These are phyloP conservation scores for Penicillium sp. DNA, from an alignment of 2,329 filamentous ascomycete species.

Conservation along the genomic window DNA sequence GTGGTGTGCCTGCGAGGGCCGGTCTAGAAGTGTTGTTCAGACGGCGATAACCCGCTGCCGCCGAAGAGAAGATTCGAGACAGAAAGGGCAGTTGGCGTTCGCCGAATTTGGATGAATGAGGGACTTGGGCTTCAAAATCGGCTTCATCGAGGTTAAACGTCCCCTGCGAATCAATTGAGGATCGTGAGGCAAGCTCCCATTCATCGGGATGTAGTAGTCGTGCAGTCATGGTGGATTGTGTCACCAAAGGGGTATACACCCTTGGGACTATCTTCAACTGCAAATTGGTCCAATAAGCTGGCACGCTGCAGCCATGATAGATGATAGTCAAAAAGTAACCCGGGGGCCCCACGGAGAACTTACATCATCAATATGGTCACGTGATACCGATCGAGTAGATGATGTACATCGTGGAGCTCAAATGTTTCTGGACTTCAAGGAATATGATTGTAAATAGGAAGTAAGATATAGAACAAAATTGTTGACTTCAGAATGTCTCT, in stretches of 20 bases:
- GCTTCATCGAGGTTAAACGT: slow-evolving; percentile 43
- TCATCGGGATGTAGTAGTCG: slow-evolving; percentile 42
- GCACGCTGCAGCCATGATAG: background rate
- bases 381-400: background rate
- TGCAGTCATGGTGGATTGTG: slow-evolving; percentile 31
- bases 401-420: background rate
- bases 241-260: slow-evolving; percentile 13
- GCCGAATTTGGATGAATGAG: slow-evolving; percentile 26
- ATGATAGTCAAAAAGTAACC: background rate
- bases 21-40: slow-evolving; percentile 27
- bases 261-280: slow-evolving; percentile 9
- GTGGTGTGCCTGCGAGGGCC: slow-evolving; percentile 20
- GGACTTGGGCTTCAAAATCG: slow-evolving; percentile 41
- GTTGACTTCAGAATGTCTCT: rapidly evolving
- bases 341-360: background rate
- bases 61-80: slow-evolving; percentile 28
- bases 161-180: slow-evolving; percentile 40
- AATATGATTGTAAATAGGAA: background rate
- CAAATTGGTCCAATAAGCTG: background rate
- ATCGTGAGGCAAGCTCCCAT: slow-evolving; percentile 41
- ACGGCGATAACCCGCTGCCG: slow-evolving; percentile 31
- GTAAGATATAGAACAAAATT: background rate
- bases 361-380: slow-evolving; percentile 4
- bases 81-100: slow-evolving; percentile 24
- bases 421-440: background rate